Conservation (phyloP, 192 early-diverging fungal genomes). For the Podila minutissima region DNA sequence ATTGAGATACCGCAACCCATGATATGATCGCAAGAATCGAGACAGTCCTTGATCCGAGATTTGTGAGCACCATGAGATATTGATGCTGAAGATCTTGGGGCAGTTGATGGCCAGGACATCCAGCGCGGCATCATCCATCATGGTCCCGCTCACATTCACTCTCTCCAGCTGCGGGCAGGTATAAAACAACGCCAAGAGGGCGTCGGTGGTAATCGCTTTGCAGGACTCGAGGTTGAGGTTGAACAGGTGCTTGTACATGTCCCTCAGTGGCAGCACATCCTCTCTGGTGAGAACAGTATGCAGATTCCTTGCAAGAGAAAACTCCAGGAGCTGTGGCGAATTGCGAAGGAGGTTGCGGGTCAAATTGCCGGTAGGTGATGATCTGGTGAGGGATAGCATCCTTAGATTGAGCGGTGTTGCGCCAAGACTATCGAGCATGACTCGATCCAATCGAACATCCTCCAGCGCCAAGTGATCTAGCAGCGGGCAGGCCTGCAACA, state of each 20-base stretch:
- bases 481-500: conserved; percentile 22
- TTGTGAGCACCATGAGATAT: conserved; percentile 21
- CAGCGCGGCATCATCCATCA: conserved; percentile 17
- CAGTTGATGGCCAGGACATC: conserved; percentile 13
- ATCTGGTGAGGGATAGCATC: conserved; percentile 23
- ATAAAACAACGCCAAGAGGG: conserved; percentile 1
- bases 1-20: conserved; percentile 18
- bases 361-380: conserved; percentile 26
- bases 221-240: conserved; percentile 44
- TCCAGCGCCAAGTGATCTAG: conserved; percentile 30
- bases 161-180: conserved; percentile 27
- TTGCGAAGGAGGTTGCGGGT: conserved; percentile 32
- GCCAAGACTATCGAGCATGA: conserved; percentile 26
- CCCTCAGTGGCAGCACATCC: conserved; percentile 13
- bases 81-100: conserved; percentile 24
- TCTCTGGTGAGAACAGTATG: conserved; percentile 18
- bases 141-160: conserved; percentile 33
- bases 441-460: conserved; percentile 23
- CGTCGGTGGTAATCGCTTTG: conserved; percentile 15
- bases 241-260: conserved; percentile 9
- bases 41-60: conserved; percentile 24
- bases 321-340: conserved; percentile 13
- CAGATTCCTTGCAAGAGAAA: conserved; percentile 44
- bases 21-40: conserved; percentile 6
- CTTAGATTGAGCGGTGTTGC: conserved; percentile 9